Evolutionary conservation across 192 early-diverging fungal species (phyloP).

Genomic region (Gaertneriomyces sp.): DNA sequence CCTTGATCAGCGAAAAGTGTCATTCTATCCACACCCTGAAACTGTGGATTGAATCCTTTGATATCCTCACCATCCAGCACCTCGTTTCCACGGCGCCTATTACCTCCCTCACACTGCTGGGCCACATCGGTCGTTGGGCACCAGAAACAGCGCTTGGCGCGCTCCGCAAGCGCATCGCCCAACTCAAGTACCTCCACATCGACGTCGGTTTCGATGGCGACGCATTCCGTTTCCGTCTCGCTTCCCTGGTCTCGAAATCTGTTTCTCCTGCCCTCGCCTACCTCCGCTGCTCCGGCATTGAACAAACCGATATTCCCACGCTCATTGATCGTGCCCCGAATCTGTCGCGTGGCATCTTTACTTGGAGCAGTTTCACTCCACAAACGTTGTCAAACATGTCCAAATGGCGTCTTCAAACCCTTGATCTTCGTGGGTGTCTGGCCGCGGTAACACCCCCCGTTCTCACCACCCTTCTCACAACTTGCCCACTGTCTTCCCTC

Average conservation of each 20-base stretch:
- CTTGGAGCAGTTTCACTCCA: constrained; percentile 10
- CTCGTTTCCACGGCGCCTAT: not conserved
- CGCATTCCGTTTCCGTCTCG: constrained; percentile 2
- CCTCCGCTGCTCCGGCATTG: constrained; percentile 11
- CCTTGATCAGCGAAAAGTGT: constrained; percentile 1
- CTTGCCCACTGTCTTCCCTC: not conserved
- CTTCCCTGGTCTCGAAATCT: not conserved
- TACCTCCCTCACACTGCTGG: constrained; percentile 8
- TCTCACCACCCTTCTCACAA: not conserved
- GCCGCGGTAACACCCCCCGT: constrained; percentile 1
- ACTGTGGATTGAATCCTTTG: constrained; percentile 16
- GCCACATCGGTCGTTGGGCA: constrained; percentile 12
- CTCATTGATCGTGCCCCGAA: not conserved
- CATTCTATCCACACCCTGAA: constrained; percentile 1
- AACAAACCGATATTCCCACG: not conserved
- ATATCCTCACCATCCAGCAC: constrained; percentile 10
- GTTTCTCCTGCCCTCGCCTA: not conserved
- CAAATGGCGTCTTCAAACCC: not conserved
- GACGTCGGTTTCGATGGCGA: constrained; percentile 24
- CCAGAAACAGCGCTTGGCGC: not conserved
- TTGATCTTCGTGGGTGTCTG: constrained; percentile 18
- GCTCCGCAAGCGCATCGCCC: constrained; percentile 3
- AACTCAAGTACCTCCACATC: constrained; percentile 13
- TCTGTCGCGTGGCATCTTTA: not conserved
- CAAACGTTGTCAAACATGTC: not conserved